Base-by-base conservation (phyloP, 441 rosid species). In the Syzygium malaccense region DNA sequence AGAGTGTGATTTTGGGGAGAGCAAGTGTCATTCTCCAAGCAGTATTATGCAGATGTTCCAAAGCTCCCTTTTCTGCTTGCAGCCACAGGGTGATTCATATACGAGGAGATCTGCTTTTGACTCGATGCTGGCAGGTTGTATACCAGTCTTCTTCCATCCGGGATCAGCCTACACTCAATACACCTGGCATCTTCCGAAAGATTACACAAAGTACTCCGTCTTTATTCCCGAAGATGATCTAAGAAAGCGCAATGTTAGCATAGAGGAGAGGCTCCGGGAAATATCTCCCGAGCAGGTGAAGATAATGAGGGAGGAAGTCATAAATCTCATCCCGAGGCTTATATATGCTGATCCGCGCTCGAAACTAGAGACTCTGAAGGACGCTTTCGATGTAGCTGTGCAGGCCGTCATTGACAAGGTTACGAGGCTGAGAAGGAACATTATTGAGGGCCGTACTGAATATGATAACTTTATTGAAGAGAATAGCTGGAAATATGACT, bases 1-100 rank as follows among this genome's bases (percentile, higher is more conserved):
- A 93, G 99, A 98, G 91, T 98, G 99, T 56, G 99, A 95, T 92
- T 96, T 95, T 62, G 99, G 99, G 89, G 99, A 98, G 93, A 98
- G 99, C 92, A 98, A 98, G 92, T 98, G 99, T 87, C 99, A 98
- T 93, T 96, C 99, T 30, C 99, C 99, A 23, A 85, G 87, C 64
- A 85, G 87, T 33, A 85, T 85, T 55, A 85, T 85, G 87, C 87
- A 85, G 87, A 85, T 85, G 87, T 85, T 85, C 66, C 87, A 85
- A 30, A 85, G 87, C 87, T 85, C 87, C 30, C 87, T 85, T 55
- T 85, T 85, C 87, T 85, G 87, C 64, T 33, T 85, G 64, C 87
- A 85, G 37, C 87, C 87, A 85, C 87, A 85, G 64, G 87, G 87
- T 55, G 87, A 85, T 56, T 85, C 87, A 55, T 85, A 85, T 85